Conservation (phyloP, 176 grass and related monocot genomes). For the Triticum urartu region DNA sequence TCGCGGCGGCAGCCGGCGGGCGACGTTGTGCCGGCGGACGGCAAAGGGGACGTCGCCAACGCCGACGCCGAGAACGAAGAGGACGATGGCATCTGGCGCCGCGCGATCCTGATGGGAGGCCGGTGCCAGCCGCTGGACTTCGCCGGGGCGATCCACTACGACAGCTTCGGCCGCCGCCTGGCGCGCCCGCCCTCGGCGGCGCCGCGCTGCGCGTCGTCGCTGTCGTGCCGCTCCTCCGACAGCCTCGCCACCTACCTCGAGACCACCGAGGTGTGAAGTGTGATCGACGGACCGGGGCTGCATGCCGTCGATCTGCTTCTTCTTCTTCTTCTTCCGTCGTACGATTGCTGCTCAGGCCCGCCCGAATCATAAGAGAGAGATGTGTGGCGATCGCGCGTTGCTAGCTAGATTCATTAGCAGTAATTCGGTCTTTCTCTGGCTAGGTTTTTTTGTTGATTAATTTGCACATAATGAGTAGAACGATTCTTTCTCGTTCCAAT, state of each 20-base stretch:
- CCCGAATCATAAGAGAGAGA: not conserved
- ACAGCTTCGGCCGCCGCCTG: slow-evolving; percentile 53
- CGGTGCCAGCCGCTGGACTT: slow-evolving; percentile 73
- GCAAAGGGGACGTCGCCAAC: not conserved
- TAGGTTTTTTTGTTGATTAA: not conserved
- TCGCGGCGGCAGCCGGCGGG: not conserved
- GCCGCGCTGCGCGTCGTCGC: slow-evolving; percentile 24
- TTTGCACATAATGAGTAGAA: not conserved
- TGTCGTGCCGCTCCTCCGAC: slow-evolving; percentile 16
- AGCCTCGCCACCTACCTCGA: slow-evolving; percentile 11
- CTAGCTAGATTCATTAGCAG: not conserved
- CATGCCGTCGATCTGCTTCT: not conserved
- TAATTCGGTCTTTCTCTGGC: not conserved
- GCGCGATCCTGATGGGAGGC: slow-evolving; percentile 58
- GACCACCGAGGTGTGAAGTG: not conserved
- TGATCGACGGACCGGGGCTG: not conserved
- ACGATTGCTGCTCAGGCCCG: not conserved
- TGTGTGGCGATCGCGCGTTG: too few relatives aligned
- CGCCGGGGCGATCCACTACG: slow-evolving; percentile 66
- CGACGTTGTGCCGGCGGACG: not conserved
- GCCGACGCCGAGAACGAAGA: not conserved
- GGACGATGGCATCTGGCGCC: slow-evolving; percentile 13
- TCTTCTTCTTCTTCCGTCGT: not conserved
- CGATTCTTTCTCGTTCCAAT: not conserved
- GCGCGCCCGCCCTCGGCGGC: slow-evolving; percentile 7